Percentiles rank a stretch among this genome's conserved stretches.
Evolutionary conservation across 306 rosid genomes (phyloP).

Genomic region (Phaseolus lunatus): DNA sequence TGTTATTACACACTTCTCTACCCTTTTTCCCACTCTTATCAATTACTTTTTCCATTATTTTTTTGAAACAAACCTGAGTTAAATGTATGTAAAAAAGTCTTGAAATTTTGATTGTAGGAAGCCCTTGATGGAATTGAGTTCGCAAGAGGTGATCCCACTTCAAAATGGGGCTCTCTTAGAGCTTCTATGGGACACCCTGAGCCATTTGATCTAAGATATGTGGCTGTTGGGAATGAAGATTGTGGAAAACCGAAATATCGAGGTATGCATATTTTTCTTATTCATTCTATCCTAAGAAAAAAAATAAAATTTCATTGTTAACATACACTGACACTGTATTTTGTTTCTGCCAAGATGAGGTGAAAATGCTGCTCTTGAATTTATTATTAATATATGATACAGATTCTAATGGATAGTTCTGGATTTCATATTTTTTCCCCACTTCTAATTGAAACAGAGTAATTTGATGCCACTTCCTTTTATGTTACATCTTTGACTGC

Average conservation of each 20-base stretch:
- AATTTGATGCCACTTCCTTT: conserved; percentile 30
- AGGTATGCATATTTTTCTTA: conserved; percentile 55
- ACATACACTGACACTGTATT: conserved; percentile 6
- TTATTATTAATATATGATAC: conserved; percentile 13
- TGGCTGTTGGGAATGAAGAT: conserved; percentile 96
- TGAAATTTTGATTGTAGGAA: conserved; percentile 61
- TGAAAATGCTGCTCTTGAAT: conserved; percentile 1
- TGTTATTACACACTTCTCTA: background rate
- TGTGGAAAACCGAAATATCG: conserved; percentile 79
- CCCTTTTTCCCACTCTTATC: background rate
- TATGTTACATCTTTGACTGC: conserved; percentile 31
- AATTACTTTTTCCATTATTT: background rate
- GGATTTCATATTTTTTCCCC: background rate
- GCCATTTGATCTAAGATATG: conserved; percentile 86
- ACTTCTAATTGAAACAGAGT: background rate
- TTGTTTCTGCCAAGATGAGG: conserved; percentile 14
- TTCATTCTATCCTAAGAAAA: conserved; percentile 25
- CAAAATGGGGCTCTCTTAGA: conserved; percentile 91
- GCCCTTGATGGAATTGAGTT: conserved; percentile 96
- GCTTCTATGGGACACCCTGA: conserved; percentile 87
- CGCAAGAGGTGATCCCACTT: conserved; percentile 79
- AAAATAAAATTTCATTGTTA: conserved; percentile 18
- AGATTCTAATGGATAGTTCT: conserved; percentile 12
- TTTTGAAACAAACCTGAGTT: background rate
- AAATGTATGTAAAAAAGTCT: background rate